A percentile compares a stretch with the other conserved stretches of the same genome.
phyloP scores from a whole-genome alignment of 305 asterid genomes.

The Solanum chacoense region DNA sequence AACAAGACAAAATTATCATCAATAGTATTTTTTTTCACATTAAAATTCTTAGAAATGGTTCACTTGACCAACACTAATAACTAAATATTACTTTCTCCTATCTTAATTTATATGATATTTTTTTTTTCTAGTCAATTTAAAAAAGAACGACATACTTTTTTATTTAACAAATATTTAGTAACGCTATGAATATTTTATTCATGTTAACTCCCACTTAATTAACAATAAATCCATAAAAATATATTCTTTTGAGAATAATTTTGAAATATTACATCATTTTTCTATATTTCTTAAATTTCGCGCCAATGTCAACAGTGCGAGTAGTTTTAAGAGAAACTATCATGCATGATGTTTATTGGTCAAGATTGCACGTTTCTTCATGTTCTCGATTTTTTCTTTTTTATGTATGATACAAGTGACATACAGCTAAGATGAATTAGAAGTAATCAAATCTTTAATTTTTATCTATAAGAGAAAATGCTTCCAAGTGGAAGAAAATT shows the following conservation, averaged over 20 bases:
- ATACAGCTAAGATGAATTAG: neutral
- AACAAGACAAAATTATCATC: neutral
- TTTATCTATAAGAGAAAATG: neutral
- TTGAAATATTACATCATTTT: neutral
- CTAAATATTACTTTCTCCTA: neutral
- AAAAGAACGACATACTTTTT: neutral
- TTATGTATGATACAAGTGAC: neutral
- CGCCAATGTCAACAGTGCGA: too few relatives aligned
- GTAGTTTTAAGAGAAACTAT: neutral
- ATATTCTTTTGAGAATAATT: neutral
- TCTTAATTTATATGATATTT: neutral
- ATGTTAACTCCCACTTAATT: neutral
- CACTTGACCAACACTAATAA: neutral
- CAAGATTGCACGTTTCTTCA: neutral
- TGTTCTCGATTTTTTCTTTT: neutral
- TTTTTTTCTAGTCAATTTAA: accelerated
- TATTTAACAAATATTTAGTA: neutral
- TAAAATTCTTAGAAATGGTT: neutral
- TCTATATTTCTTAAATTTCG: neutral
- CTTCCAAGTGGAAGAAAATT: neutral
- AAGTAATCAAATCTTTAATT: neutral
- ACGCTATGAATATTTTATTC: neutral
- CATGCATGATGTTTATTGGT: neutral
- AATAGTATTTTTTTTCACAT: neutral
- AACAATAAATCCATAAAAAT: neutral